A percentile compares a stretch with the other conserved stretches of the same genome.
These are phyloP conservation scores for Boletus reticuloceps DNA, from an alignment of 768 basidiomycete species.

Conservation along the genomic window DNA sequence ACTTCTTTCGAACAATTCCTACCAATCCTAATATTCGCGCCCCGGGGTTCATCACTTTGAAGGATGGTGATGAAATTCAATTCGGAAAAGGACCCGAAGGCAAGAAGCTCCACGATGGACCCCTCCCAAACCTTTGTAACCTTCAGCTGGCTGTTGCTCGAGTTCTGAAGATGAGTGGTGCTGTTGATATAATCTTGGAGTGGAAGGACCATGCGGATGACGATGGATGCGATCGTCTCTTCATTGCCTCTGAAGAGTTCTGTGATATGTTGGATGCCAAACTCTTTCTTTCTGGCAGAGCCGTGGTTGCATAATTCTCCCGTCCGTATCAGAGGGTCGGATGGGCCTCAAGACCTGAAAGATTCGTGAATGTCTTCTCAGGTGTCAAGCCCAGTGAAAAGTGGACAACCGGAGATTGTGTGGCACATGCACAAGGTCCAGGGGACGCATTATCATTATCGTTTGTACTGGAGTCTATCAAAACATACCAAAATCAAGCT, in stretches of 20 bases:
- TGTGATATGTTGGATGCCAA: not conserved
- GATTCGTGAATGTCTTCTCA: not conserved
- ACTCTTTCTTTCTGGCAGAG: not conserved
- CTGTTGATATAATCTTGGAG: constrained; percentile 2
- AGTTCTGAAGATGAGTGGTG: constrained; percentile 7
- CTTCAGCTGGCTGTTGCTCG: constrained; percentile 6
- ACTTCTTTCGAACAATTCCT: not conserved
- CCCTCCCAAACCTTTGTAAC: not conserved
- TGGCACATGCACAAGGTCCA: no score
- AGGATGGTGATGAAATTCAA: constrained; percentile 1
- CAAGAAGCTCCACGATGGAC: not conserved
- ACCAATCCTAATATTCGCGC: not conserved
- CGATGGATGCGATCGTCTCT: not conserved
- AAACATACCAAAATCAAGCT: no score
- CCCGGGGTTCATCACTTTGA: not conserved
- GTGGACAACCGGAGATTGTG: no score
- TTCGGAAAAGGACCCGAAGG: constrained; percentile 3
- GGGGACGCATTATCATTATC: no score
- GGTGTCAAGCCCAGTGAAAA: no score
- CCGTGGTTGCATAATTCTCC: not conserved
- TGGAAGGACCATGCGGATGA: constrained; percentile 4
- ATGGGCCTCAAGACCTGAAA: not conserved
- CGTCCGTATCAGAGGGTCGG: not conserved
- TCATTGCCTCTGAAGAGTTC: not conserved
- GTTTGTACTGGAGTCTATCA: no score